Base-by-base conservation (phyloP, 768 basidiomycete species). In the Royoungia palumana region DNA sequence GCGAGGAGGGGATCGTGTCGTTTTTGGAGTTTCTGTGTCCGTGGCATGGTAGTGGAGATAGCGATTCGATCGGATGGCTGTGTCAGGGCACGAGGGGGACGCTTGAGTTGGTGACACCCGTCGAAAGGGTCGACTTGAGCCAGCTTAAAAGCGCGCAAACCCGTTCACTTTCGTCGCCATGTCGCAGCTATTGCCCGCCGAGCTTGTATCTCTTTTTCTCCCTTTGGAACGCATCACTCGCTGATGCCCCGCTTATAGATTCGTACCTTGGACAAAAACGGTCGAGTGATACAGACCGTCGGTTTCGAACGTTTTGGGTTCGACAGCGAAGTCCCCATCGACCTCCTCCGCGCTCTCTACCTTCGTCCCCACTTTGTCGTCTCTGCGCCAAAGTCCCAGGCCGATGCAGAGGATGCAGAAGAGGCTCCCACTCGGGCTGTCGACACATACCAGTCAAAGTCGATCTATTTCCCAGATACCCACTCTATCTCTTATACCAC, bases 401-500 rank as follows among this genome's bases (percentile, higher is more conserved):
- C 71, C 20, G 60, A 72, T 32, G 69, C 74, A 22, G 61, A 74
- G 6, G 72, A 75, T 28, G 66, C 68, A 37, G 77, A 78, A 35
- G 63, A 67, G 4, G 63, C 74, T 77, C 30, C 30, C 14, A 14
- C 30, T 32, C 72, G 75, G 50, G 74, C 75, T 24, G 59, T 63
- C 24, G 57, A 67, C 43, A 71, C 73, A 21, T 89, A 86, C 67
- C 85, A 89, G 65, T 87, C 91, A 48, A 85, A 91, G 65, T 88
- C 92, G 20, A 91, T 93, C 60, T 95, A 79, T 70, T 80, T 90
- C 64, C 86, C 88, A 34, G 78, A 85, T 52, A 80, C 78, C 21
- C 79, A 85, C 56, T 80, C 87, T 32, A 93, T 96, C 67, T 89
- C 94, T 36, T 97, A 94, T 71, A 89, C 91, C 40, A 92, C 93